Evolutionary conservation across 306 rosid genomes (phyloP), one percentile per base, ranked within the genome.

Genomic region (Cercis canadensis): DNA sequence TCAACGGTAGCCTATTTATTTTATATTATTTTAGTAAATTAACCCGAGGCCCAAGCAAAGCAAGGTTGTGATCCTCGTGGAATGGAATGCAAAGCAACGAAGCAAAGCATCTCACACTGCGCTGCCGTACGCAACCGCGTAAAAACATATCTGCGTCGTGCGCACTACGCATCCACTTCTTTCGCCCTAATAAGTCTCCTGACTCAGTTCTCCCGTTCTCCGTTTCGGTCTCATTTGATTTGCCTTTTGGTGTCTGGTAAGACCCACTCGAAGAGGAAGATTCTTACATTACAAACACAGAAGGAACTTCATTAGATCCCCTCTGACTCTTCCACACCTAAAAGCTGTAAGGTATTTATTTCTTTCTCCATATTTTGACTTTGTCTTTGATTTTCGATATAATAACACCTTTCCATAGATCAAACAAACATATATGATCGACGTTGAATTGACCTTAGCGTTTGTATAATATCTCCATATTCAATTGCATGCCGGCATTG

Each of bases 361-460:
- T 36, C 60, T 24, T 49, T 4, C 32, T 47, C 47, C 31, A 8
- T 33, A 4, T 3, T 19, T 75, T 47, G 29, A 37, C 46, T 67
- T 16, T 43, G 12, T 15, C 24, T 19, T 46, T 13, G 52, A 18
- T 37, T 37, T 16, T 14, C 4, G 6, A 12, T 12, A 15, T 2
- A 18, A 5, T n/a, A 4, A 10, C 18, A 2, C 12, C 24, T 33
- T 50, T 40, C 54, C 14, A 33, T 7, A 8, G 45, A 32, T 33
- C 45, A 34, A 49, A 53, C 52, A 14, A 33, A 61, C 5, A 31
- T 39, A 75, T 17, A 45, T 56, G 21, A 16, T 43, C 33, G 63
- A 52, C 57, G 41, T 33, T 16, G 51, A 74, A 19, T 47, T 31
- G 34, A 34, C 36, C 52, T 13, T 72, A 34, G 33, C 69, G 8